Conservation (phyloP, 2,329 filamentous ascomycete species). For the Orbilia quercus region DNA sequence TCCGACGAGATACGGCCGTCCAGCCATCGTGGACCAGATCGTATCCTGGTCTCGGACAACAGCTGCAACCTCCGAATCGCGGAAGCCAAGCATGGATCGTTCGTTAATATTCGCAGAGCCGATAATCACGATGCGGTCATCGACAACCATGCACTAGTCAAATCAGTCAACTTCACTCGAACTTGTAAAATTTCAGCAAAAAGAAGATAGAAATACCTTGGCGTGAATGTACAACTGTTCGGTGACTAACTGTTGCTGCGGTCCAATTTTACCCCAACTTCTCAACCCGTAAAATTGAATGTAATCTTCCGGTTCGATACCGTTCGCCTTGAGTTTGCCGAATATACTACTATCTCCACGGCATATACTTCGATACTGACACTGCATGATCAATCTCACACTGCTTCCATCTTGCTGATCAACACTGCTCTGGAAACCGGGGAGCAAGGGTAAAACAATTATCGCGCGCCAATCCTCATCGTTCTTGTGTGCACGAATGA, state of each 20-base stretch:
- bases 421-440: constrained; percentile 97
- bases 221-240: constrained; percentile 99
- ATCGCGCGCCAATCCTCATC: constrained; percentile 90
- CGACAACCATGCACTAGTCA: constrained; percentile 80
- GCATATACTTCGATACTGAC: constrained; percentile 95
- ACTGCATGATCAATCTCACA: constrained; percentile 94
- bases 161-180: not conserved
- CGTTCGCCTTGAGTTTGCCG: constrained; percentile 78
- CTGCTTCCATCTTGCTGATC: constrained; percentile 94
- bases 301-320: constrained; percentile 93
- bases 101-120: constrained; percentile 99
- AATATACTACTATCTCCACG: constrained; percentile 93
- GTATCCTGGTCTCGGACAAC: constrained; percentile 93
- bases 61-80: constrained; percentile 91
- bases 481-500: constrained; percentile 83
- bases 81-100: constrained; percentile 88
- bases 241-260: constrained; percentile 83
- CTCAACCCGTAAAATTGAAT: constrained; percentile 94
- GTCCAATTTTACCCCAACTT: constrained; percentile 90
- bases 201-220: constrained; percentile 66
- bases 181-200: not conserved
- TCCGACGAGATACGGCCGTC: constrained; percentile 86
- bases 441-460: constrained; percentile 92
- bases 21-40: constrained; percentile 90
- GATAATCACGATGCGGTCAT: constrained; percentile 91